These are phyloP conservation scores for Geotrichum ghanense DNA, from an alignment of 805 yeast genomes.

Conservation along the genomic window DNA sequence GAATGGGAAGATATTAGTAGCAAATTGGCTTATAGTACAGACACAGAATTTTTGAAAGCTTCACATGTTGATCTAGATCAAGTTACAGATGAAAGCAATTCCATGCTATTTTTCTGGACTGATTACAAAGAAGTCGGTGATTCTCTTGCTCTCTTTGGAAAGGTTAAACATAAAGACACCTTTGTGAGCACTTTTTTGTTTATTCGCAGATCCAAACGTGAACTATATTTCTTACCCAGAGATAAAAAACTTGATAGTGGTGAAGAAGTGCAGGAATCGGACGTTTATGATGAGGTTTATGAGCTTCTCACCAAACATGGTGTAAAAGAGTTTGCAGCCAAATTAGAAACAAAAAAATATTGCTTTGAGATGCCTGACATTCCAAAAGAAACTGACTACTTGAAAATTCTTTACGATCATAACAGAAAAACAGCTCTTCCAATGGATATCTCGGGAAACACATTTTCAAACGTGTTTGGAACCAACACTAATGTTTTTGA, in stretches of 20 bases:
- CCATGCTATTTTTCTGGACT: slow-evolving; percentile 75
- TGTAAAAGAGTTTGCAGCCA: slow-evolving; percentile 50
- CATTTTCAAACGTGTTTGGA: slow-evolving; percentile 74
- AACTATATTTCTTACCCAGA: slow-evolving; percentile 70
- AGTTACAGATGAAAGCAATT: slow-evolving; percentile 26
- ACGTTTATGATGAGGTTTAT: slow-evolving; percentile 67
- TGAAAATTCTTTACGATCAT: slow-evolving; percentile 68
- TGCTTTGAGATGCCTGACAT: slow-evolving; percentile 79
- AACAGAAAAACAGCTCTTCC: slow-evolving; percentile 34
- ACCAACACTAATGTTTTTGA: slow-evolving; percentile 66
- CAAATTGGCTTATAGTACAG: slow-evolving; percentile 5
- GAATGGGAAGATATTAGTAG: neutral
- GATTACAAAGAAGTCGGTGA: slow-evolving; percentile 75
- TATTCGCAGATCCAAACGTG: slow-evolving; percentile 55
- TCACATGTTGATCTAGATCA: slow-evolving; percentile 9
- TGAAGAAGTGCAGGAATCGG: slow-evolving; percentile 32
- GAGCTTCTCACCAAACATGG: slow-evolving; percentile 57
- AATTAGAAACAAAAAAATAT: slow-evolving; percentile 64
- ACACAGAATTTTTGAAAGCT: slow-evolving; percentile 6
- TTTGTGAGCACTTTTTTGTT: slow-evolving; percentile 69
- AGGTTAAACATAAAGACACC: slow-evolving; percentile 40
- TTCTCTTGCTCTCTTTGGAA: slow-evolving; percentile 68
- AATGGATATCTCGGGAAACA: slow-evolving; percentile 56
- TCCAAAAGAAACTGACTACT: slow-evolving; percentile 70
- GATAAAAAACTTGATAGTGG: slow-evolving; percentile 16